These are phyloP conservation scores for Monosporascus cannonballus DNA, from an alignment of 2,329 filamentous ascomycete species.

Conservation along the genomic window DNA sequence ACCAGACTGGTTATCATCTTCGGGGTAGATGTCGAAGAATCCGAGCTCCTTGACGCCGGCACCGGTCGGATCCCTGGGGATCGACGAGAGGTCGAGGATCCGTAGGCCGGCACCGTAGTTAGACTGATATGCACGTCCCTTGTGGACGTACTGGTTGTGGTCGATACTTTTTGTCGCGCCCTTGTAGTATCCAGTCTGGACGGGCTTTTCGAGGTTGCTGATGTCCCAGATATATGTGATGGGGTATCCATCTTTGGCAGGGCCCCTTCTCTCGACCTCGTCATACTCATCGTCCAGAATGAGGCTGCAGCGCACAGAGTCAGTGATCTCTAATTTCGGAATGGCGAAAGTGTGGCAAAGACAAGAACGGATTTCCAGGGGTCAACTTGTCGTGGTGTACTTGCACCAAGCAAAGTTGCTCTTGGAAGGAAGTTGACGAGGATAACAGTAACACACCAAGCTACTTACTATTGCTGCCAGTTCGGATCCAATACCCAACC, in stretches of 20 bases:
- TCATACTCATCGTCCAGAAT: conserved; percentile 50
- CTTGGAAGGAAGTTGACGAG: no score
- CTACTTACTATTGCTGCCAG: conserved; percentile 30
- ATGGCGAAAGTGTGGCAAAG: no score
- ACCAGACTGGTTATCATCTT: conserved; percentile 36
- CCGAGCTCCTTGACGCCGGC: conserved; percentile 38
- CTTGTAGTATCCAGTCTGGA: conserved; percentile 37
- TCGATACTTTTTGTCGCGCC: conserved; percentile 35
- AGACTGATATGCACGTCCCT: conserved; percentile 40
- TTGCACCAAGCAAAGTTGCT: no score
- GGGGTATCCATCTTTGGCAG: conserved; percentile 31
- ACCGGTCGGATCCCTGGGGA: conserved; percentile 37
- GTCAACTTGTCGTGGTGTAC: no score
- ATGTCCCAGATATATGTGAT: conserved; percentile 49
- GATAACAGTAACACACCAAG: no score
- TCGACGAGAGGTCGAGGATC: conserved; percentile 30
- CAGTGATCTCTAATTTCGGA: no score
- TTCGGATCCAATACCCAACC: conserved; percentile 45
- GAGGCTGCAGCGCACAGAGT: conserved; percentile 18
- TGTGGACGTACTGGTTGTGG: conserved; percentile 42
- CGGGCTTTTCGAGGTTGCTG: conserved; percentile 33
- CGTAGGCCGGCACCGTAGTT: conserved; percentile 46
- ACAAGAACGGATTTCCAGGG: no score
- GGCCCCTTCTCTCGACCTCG: conserved; percentile 36
- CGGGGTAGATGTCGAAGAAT: conserved; percentile 46